Evolutionary conservation across 768 basidiomycete species (phyloP).

Genomic region (Leccinum arenicola): DNA sequence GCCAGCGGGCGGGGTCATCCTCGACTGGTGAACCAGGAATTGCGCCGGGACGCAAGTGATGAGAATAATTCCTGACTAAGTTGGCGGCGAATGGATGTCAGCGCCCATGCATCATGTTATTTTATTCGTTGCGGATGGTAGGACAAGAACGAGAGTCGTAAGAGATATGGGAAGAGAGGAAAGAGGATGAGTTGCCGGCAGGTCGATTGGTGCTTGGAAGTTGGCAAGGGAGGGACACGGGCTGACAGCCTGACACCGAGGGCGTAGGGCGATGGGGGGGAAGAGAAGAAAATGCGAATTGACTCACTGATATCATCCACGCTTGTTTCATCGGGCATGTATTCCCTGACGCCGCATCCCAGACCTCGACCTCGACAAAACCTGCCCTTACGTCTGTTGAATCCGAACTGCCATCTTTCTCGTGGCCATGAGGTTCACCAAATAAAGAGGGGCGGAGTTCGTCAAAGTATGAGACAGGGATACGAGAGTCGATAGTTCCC

Average conservation of each 20-base stretch:
- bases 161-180: constrained; percentile 21
- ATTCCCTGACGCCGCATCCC: constrained; percentile 65
- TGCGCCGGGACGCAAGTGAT: constrained; percentile 55
- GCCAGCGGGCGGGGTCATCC: constrained; percentile 6
- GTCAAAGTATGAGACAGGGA: constrained; percentile 79
- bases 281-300: constrained; percentile 20
- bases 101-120: constrained; percentile 45
- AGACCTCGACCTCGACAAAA: constrained; percentile 63
- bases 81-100: constrained; percentile 80
- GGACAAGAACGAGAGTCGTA: constrained; percentile 34
- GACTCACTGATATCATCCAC: constrained; percentile 88
- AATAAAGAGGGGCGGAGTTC: constrained; percentile 69
- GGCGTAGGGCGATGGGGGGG: constrained; percentile 22
- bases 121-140: constrained; percentile 21
- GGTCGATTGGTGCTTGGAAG: constrained; percentile 27
- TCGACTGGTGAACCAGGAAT: constrained; percentile 13
- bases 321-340: constrained; percentile 63
- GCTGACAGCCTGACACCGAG: constrained; percentile 9
- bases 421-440: constrained; percentile 8
- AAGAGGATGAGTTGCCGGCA: constrained; percentile 23
- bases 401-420: background rate
- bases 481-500: constrained; percentile 80
- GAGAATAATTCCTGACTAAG: constrained; percentile 91
- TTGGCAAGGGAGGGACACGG: constrained; percentile 4
- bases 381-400: constrained; percentile 9